A percentile compares a stretch with the other conserved stretches of the same genome.
phyloP scores from a whole-genome alignment of 495 filamentous ascomycete genomes.

The Penicillium desertorum region DNA sequence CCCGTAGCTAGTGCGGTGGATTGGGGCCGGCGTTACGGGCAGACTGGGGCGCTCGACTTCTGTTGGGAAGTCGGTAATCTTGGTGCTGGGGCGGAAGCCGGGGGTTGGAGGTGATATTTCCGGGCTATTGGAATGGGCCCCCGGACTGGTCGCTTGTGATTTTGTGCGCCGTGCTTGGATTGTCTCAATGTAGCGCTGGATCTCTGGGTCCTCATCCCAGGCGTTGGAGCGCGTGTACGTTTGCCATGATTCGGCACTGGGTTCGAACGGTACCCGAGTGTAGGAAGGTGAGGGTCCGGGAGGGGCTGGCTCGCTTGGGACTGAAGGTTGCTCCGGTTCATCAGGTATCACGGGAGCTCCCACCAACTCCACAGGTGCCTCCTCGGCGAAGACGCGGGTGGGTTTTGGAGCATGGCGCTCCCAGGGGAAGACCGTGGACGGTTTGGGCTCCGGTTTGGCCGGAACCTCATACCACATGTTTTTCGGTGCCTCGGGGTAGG shows the following conservation, averaged over 20 bases:
- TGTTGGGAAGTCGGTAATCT: constrained; percentile 82
- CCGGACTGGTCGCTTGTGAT: constrained; percentile 41
- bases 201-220: constrained; percentile 84
- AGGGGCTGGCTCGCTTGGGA: constrained; percentile 15
- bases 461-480: constrained; percentile 84
- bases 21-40: constrained; percentile 85
- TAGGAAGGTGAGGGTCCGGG: constrained; percentile 11
- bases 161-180: constrained; percentile 63
- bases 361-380: constrained; percentile 19
- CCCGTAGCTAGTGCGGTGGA: constrained; percentile 55
- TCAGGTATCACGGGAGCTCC: neutral
- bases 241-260: constrained; percentile 58
- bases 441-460: constrained; percentile 54
- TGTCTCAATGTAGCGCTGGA: constrained; percentile 73
- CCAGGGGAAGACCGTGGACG: constrained; percentile 82
- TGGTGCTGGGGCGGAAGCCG: constrained; percentile 54
- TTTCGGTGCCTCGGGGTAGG: constrained; percentile 78
- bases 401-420: constrained; percentile 63
- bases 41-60: constrained; percentile 81
- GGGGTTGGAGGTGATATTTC: constrained; percentile 5
- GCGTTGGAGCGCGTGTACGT: constrained; percentile 70
- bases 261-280: constrained; percentile 32
- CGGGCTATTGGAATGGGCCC: constrained; percentile 2
- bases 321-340: neutral
- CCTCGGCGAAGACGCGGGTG: constrained; percentile 70